Percentiles rank a stretch among this genome's conserved stretches.
These are phyloP conservation scores for Nyctanthes arbortristis DNA, from an alignment of 257 asterid species.

Conservation along the genomic window DNA sequence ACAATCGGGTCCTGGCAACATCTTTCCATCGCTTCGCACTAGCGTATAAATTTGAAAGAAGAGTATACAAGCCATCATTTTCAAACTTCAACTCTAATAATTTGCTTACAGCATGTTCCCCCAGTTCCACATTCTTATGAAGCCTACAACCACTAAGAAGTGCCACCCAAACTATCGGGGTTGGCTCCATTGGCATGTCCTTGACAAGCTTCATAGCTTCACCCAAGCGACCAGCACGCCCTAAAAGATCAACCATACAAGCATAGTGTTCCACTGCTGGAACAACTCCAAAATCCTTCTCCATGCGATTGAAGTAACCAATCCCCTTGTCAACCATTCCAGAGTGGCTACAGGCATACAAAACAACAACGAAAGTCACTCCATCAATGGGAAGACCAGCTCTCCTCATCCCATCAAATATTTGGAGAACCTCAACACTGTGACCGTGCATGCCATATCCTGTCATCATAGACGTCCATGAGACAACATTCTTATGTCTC, in stretches of 20 bases:
- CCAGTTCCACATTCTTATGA: slow-evolving; percentile 85
- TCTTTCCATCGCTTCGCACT: slow-evolving; percentile 87
- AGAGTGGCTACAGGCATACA: slow-evolving; percentile 93
- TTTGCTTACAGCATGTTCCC: slow-evolving; percentile 62
- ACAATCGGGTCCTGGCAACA: slow-evolving; percentile 63
- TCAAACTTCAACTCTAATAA: slow-evolving; percentile 65
- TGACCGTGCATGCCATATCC: slow-evolving; percentile 92
- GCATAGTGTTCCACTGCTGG: slow-evolving; percentile 84
- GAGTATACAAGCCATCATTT: slow-evolving; percentile 82
- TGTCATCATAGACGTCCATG: slow-evolving; percentile 90
- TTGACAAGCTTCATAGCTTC: slow-evolving; percentile 65
- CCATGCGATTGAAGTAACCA: slow-evolving; percentile 64
- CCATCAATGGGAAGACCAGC: slow-evolving; percentile 62
- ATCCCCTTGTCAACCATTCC: slow-evolving; percentile 82
- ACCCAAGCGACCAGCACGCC: slow-evolving; percentile 82
- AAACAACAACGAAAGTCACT: slow-evolving; percentile 75
- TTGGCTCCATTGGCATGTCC: slow-evolving; percentile 73
- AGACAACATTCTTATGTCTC: slow-evolving; percentile 56
- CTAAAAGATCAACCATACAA: slow-evolving; percentile 83
- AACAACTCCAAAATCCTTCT: slow-evolving; percentile 50
- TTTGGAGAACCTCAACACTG: slow-evolving; percentile 70
- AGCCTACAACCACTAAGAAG: slow-evolving; percentile 83
- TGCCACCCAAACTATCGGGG: slow-evolving; percentile 71
- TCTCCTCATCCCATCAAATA: slow-evolving; percentile 55
- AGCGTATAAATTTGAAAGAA: slow-evolving; percentile 84